These are phyloP conservation scores for Heliophila coronopifolia DNA, from an alignment of 441 rosid species.

Conservation along the genomic window DNA sequence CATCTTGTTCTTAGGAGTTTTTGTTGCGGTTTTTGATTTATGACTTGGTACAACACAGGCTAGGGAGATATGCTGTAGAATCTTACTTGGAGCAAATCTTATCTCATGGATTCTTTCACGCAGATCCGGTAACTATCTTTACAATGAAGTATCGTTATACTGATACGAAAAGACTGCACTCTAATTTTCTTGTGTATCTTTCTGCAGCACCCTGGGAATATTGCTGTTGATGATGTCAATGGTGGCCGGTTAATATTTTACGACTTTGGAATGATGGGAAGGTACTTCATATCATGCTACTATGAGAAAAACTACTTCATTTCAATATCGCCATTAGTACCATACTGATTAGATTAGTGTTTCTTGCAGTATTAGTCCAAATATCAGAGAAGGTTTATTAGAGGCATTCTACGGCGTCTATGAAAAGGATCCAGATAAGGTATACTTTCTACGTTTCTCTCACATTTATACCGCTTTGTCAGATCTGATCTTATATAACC, in stretches of 20 bases:
- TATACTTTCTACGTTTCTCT: constrained; percentile 23
- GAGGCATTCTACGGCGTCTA: constrained; percentile 88
- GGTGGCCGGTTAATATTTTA: constrained; percentile 96
- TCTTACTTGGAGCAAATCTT: constrained; percentile 97
- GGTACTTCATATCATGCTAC: constrained; percentile 39
- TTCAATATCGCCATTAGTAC: too few relatives aligned
- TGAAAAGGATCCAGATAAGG: constrained; percentile 95
- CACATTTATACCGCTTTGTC: constrained; percentile 1
- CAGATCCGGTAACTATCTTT: constrained; percentile 75
- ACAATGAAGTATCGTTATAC: too few relatives aligned
- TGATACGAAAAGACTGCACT: background rate
- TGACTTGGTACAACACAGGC: constrained; percentile 41
- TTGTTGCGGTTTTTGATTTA: constrained; percentile 11
- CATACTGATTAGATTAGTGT: too few relatives aligned
- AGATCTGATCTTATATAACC: constrained; percentile 17
- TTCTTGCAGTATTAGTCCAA: constrained; percentile 82
- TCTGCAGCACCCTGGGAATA: constrained; percentile 94
- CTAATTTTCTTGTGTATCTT: constrained; percentile 4
- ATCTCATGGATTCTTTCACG: constrained; percentile 96
- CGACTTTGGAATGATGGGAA: constrained; percentile 99
- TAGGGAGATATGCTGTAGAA: constrained; percentile 93
- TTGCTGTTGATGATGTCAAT: constrained; percentile 96
- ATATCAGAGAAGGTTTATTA: constrained; percentile 88
- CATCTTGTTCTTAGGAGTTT: background rate
- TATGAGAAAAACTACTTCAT: background rate